phyloP scores from a whole-genome alignment of 2,329 filamentous ascomycete species.

The Nothomitra cinnamomea region DNA sequence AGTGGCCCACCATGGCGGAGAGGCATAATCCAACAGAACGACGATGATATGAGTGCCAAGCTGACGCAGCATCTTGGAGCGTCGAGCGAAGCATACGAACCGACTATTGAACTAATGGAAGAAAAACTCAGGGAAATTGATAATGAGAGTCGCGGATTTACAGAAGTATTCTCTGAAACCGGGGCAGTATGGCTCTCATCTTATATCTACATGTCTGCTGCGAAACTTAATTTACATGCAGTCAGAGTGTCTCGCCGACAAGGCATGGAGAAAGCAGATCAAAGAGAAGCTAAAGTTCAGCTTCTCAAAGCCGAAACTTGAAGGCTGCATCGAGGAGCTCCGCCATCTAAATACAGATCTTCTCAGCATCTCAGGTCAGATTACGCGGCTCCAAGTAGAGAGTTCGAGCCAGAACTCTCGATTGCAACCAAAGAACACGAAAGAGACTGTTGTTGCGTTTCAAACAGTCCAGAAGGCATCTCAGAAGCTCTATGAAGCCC shows the following conservation, averaged over 20 bases:
- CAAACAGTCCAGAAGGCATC: not conserved
- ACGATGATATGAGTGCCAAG: not conserved
- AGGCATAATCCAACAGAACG: not conserved
- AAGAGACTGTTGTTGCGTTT: not conserved
- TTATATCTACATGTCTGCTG: too few species aligned
- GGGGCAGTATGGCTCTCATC: not conserved
- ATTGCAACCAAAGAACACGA: not conserved
- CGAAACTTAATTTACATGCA: not conserved
- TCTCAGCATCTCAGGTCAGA: not conserved
- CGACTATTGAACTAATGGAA: not conserved
- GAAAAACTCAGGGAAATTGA: not conserved
- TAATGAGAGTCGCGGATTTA: not conserved
- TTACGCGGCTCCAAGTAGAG: not conserved
- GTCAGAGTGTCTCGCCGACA: not conserved
- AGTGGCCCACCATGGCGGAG: not conserved
- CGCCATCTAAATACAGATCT: not conserved
- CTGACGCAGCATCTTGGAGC: not conserved
- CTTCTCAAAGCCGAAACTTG: not conserved
- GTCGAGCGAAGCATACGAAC: not conserved
- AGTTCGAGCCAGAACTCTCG: too few species aligned
- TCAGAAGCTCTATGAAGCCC: not conserved
- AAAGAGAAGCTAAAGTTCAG: not conserved
- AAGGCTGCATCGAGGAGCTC: not conserved
- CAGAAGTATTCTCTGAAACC: not conserved
- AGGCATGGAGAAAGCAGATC: not conserved